Percentiles rank a stretch among this genome's conserved stretches.
Evolutionary conservation across 495 filamentous ascomycete genomes (phyloP).

Genomic region (Aspergillus bridgeri): DNA sequence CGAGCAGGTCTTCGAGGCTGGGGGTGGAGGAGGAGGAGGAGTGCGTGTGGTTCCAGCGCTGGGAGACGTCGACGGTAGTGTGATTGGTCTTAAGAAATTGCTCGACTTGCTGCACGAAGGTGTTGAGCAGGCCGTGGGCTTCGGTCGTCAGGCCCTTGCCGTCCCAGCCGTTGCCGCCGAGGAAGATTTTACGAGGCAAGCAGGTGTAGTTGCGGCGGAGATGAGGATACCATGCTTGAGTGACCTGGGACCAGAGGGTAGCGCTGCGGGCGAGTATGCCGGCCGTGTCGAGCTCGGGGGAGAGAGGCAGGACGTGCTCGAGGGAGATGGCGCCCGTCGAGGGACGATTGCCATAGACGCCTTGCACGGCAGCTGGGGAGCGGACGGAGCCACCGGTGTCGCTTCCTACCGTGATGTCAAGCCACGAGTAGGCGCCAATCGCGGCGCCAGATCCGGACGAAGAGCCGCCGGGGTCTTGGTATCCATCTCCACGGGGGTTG

Average conservation of each 20-base stretch:
- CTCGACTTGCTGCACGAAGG: slow-evolving; percentile 39
- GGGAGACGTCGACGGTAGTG: slow-evolving; percentile 32
- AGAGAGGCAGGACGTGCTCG: slow-evolving; percentile 41
- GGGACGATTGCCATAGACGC: slow-evolving; percentile 33
- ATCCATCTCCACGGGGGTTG: slow-evolving; percentile 44
- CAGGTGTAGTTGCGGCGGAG: slow-evolving; percentile 25
- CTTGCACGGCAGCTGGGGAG: slow-evolving; percentile 31
- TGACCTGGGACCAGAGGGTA: slow-evolving; percentile 40
- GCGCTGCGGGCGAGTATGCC: slow-evolving; percentile 49
- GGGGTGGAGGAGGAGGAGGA: slow-evolving; percentile 34
- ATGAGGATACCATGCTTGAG: slow-evolving; percentile 42
- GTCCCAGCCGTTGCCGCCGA: slow-evolving; percentile 8
- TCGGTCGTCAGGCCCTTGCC: slow-evolving; percentile 17
- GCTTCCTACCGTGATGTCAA: slow-evolving; percentile 45
- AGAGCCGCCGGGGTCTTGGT: slow-evolving; percentile 37
- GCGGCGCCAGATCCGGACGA: slow-evolving; percentile 38
- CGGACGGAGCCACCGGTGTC: slow-evolving; percentile 46
- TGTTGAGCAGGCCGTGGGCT: slow-evolving; percentile 28
- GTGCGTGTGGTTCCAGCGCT: slow-evolving; percentile 37
- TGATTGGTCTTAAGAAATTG: slow-evolving; percentile 34
- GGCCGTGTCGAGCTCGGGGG: slow-evolving; percentile 43
- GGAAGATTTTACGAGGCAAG: slow-evolving; percentile 26
- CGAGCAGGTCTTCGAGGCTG: slow-evolving; percentile 29
- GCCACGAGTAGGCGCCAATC: slow-evolving; percentile 39
- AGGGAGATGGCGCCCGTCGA: slow-evolving; percentile 23